phyloP scores from a whole-genome alignment of 2,329 filamentous ascomycete species.

The Bisporella sp. region DNA sequence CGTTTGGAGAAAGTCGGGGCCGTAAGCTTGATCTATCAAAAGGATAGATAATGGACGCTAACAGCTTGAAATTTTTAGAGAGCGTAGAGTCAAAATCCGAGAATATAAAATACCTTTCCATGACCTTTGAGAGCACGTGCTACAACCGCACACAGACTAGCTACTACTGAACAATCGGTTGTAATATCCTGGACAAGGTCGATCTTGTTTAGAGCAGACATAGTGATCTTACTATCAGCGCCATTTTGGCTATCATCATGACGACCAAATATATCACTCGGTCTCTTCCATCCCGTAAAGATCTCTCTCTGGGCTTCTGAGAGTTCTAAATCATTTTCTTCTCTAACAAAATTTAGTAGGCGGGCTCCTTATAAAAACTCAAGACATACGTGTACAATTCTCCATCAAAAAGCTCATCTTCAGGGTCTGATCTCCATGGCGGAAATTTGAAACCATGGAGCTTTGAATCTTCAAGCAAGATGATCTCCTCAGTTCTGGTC shows the following conservation, averaged over 20 bases:
- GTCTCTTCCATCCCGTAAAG: slow-evolving; percentile 81
- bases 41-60: slow-evolving; percentile 69
- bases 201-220: slow-evolving; percentile 51
- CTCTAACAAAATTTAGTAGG: slow-evolving; percentile 41
- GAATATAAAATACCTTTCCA: slow-evolving; percentile 47
- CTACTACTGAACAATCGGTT: slow-evolving; percentile 94
- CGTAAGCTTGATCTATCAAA: slow-evolving; percentile 51
- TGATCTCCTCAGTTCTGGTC: slow-evolving; percentile 65
- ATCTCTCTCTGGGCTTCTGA: slow-evolving; percentile 67
- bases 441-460: slow-evolving; percentile 80
- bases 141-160: slow-evolving; percentile 80
- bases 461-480: slow-evolving; percentile 69
- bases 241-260: neutral
- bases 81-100: slow-evolving; percentile 1
- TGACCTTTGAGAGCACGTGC: slow-evolving; percentile 63
- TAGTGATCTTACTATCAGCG: slow-evolving; percentile 36
- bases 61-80: slow-evolving; percentile 41
- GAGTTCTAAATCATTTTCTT: slow-evolving; percentile 61
- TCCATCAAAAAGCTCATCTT: slow-evolving; percentile 52
- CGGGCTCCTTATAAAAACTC: slow-evolving; percentile 1
- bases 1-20: slow-evolving; percentile 64
- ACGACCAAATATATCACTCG: slow-evolving; percentile 52
- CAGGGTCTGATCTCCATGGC: slow-evolving; percentile 67
- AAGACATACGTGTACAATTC: slow-evolving; percentile 57
- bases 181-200: slow-evolving; percentile 94